Conservation (phyloP, 345 rosid genomes). For the Microcos paniculata region DNA sequence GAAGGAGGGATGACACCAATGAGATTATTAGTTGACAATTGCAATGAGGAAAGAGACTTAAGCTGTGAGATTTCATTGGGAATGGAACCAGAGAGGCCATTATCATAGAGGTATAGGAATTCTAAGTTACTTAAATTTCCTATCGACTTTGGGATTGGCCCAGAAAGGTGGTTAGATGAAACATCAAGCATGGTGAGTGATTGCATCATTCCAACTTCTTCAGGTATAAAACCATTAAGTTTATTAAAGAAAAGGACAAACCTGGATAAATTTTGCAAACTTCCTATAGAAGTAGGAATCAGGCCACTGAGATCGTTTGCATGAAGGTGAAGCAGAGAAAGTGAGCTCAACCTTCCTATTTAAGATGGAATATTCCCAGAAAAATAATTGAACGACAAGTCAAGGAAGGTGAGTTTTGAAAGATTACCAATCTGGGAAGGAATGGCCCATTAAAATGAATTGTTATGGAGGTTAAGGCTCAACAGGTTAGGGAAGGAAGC, state of each 20-base stretch:
- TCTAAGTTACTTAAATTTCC: background rate
- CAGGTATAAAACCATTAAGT: background rate
- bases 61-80: background rate
- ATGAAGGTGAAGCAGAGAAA: background rate
- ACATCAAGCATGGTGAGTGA: background rate
- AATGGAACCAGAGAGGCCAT: background rate
- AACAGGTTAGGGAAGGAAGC: too few species aligned
- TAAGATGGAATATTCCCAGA: too few species aligned
- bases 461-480: too few species aligned
- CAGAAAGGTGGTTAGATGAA: background rate
- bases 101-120: background rate
- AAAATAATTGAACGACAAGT: too few species aligned
- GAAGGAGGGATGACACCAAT: background rate
- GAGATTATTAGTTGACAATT: background rate
- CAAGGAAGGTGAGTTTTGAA: too few species aligned
- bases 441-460: too few species aligned
- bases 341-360: constrained; percentile 6
- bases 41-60: background rate
- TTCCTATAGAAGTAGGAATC: constrained; percentile 13
- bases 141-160: background rate
- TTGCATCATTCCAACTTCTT: too few species aligned
- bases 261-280: background rate
- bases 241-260: background rate
- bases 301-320: background rate
- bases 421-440: too few species aligned